Percentiles rank a stretch among this genome's conserved stretches.
Conservation (phyloP, 2,329 filamentous ascomycete genomes). For the Alternaria novae-zelandiae region DNA sequence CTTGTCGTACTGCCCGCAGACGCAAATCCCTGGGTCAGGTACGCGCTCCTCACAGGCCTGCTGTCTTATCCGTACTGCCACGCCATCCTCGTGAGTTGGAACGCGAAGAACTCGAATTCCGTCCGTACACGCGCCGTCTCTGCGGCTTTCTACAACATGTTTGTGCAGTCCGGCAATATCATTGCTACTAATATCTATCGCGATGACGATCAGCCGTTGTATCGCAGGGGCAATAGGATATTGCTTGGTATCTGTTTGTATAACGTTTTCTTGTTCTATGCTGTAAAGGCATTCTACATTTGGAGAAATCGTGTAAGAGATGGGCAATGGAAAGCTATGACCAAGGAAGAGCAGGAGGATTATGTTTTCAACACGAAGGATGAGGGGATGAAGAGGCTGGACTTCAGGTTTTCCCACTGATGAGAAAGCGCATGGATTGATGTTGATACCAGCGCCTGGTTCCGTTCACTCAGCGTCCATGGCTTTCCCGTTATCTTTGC, state of each 20-base stretch:
- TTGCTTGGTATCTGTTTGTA: slow-evolving; percentile 41
- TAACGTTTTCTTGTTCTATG: slow-evolving; percentile 43
- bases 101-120: slow-evolving; percentile 48
- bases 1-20: slow-evolving; percentile 56
- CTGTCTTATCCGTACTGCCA: slow-evolving; percentile 62
- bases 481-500: too few species aligned
- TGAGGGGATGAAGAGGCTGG: slow-evolving; percentile 37
- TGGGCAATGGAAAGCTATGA: slow-evolving; percentile 36
- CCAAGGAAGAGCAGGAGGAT: slow-evolving; percentile 35
- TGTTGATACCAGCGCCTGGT: too few species aligned
- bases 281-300: slow-evolving; percentile 51
- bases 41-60: slow-evolving; percentile 57
- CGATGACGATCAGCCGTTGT: slow-evolving; percentile 53
- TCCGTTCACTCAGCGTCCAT: too few species aligned
- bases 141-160: slow-evolving; percentile 52
- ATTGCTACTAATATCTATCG: slow-evolving; percentile 58
- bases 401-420: slow-evolving; percentile 41
- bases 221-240: slow-evolving; percentile 51
- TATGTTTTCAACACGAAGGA: slow-evolving; percentile 39
- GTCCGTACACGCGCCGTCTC: slow-evolving; percentile 50
- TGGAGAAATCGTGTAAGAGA: slow-evolving; percentile 49
- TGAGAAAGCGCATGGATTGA: neutral
- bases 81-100: slow-evolving; percentile 50
- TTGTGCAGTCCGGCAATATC: slow-evolving; percentile 56
- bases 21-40: slow-evolving; percentile 59